Evolutionary conservation across 148 eudicot species (phyloP).

Genomic region (Pouteria glomerata): DNA sequence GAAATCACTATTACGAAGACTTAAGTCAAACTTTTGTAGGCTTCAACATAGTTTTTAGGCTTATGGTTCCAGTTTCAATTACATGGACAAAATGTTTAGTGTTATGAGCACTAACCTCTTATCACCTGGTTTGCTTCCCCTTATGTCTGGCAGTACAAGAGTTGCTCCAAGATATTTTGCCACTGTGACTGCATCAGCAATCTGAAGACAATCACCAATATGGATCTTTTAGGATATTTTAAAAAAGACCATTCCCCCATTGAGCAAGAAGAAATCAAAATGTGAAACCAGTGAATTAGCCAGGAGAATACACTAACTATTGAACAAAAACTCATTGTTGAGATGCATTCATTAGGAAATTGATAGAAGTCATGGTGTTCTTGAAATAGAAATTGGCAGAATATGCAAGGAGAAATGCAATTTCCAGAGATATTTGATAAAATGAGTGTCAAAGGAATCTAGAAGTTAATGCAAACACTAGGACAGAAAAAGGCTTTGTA

Average conservation of each 20-base stretch:
- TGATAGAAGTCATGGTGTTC: too few species aligned
- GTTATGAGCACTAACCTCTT: conserved; percentile 44
- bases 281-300: background rate
- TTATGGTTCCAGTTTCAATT: background rate
- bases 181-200: conserved; percentile 88
- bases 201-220: too few species aligned
- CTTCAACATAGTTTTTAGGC: background rate
- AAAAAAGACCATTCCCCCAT: background rate
- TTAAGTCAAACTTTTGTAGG: background rate
- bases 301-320: too few species aligned
- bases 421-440: too few species aligned
- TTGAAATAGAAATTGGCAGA: too few species aligned
- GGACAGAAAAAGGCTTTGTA: too few species aligned
- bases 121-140: conserved; percentile 87
- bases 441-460: too few species aligned
- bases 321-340: too few species aligned
- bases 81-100: background rate
- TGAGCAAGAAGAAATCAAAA: background rate
- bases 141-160: conserved; percentile 89
- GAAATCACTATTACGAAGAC: background rate
- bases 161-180: conserved; percentile 85
- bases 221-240: too few species aligned
- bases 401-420: too few species aligned
- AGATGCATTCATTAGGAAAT: too few species aligned
- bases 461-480: too few species aligned